Evolutionary conservation across 306 rosid genomes (phyloP).

Genomic region (Medicago ruthenica): DNA sequence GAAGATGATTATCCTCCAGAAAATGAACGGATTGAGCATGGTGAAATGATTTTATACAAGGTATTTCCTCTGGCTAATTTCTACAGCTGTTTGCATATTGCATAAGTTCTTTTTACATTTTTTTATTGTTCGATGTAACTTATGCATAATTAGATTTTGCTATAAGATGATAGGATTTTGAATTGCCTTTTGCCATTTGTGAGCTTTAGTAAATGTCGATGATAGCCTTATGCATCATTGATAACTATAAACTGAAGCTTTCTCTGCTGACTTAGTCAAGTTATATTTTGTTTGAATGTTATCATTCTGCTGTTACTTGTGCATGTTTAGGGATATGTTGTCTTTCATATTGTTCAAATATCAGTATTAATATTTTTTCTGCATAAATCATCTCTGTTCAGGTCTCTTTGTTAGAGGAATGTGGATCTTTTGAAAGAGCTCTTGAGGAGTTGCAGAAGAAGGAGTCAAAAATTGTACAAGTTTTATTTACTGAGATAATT

Average conservation of each 20-base stretch:
- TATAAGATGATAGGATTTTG: conserved; percentile 5
- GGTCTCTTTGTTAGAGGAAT: conserved; percentile 89
- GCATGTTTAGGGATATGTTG: conserved; percentile 8
- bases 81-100: too few species aligned
- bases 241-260: conserved; percentile 10
- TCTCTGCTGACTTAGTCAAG: conserved; percentile 18
- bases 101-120: too few species aligned
- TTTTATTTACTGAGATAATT: conserved; percentile 36
- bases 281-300: conserved; percentile 25
- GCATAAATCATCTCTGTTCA: conserved; percentile 46
- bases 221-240: conserved; percentile 23
- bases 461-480: conserved; percentile 73
- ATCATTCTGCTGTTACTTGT: conserved; percentile 16
- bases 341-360: conserved; percentile 28
- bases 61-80: conserved; percentile 49
- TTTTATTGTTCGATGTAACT: conserved; percentile 29
- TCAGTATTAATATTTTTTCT: conserved; percentile 28
- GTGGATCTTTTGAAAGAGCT: conserved; percentile 73
- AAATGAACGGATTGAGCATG: conserved; percentile 91
- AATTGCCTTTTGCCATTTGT: conserved; percentile 8
- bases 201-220: conserved; percentile 1
- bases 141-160: conserved; percentile 20
- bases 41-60: conserved; percentile 95
- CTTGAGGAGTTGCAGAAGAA: conserved; percentile 79
- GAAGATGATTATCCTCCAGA: conserved; percentile 97